Base-by-base conservation (phyloP, 2,329 filamentous ascomycete species). In the Colletotrichum chrysophilum region DNA sequence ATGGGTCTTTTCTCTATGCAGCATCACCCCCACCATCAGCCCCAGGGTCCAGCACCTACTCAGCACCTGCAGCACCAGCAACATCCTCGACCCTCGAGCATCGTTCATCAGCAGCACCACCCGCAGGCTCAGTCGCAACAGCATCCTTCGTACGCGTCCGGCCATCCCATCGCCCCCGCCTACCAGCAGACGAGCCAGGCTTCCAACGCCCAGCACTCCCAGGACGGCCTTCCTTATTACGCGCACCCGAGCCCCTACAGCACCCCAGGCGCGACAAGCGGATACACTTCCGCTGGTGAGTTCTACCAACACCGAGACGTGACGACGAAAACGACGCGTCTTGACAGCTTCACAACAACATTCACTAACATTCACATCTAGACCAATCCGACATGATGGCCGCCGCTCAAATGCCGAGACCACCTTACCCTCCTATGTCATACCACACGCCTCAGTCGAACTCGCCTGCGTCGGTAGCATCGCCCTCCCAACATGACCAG, bases 391-490 rank as follows among this genome's bases (percentile, higher is more conserved):
- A 92, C 79, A 93, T 93, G 88, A 93, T 91, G 90, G 93, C 93
- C 86, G 89, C 91, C 80, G 87, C 87, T 77, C 86, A 88, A 82
- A 90, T 92, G 94, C 94, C 95, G 85, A 92, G 93, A 84, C 92
- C 93, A 80, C 91, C 93, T 62, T 98, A 97, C 84, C 96, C 96
- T 80, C 95, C 95, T 76, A 98, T 98, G 83, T 90, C 89, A 36
- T 98, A 98, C 84, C 95, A 98, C 85, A 97, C 96, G 21, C 96
- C 96, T 71, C 96, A 98, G 87, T 98, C 96, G 72, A 98, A 96
- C 85, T 98, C 96, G 71, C 96, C 96, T 65, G 95, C 95, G 52
- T 98, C 96, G 66, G 96, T 98, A 80, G 94, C 96, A 78, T 98
- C 96, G 38, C 94, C 95, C 26, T 95, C 96, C 74, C 91, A 93